Evolutionary conservation across 2,329 filamentous ascomycete species (phyloP), one percentile per base, ranked within the genome.

Genomic region (Diaporthe capsici): DNA sequence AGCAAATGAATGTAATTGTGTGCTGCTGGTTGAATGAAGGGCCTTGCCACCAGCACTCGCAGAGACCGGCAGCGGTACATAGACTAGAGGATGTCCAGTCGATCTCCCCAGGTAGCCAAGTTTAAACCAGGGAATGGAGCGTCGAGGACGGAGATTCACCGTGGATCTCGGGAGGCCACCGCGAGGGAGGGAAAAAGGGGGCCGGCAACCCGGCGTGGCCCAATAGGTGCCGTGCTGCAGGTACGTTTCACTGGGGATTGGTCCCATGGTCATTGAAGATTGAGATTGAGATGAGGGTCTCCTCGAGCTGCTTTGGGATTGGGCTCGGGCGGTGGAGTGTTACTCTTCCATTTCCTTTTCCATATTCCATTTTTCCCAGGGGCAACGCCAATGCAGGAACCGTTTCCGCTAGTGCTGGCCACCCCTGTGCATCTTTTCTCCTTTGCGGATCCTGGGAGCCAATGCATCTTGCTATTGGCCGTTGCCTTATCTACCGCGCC

Each of bases 311-410:
- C 65, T 68, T 68, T 53, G 65, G 65, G 65, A 68, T 68, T 68
- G 65, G 65, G 34, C 65, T 68, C 47, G 47, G 22, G 44, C 47
- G 17, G 63, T 68, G 65, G 65, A 47, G 65, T 47, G 65, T 42
- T 53, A 68, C 47, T 68, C 65, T 68, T 28, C 47, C 47, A 68
- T 68, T 53, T 68, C 31, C 65, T 53, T 39, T 68, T 22, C 47
- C 8, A 68, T 68, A 68, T 68, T 68, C 65, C 65, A 55, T 53
- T 68, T 72, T 73, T 55, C 58, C 71, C 58, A 73, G 71, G 57
- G 71, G 71, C 34, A 53, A 22, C 71, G 71, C 71, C 55, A 73
- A 73, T 73, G 71, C 71, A 73, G 71, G 71, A 65, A 73, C 71
- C 58, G 71, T 73, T 73, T 73, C 71, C 58, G 49, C 71, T 51